Conservation (phyloP, 192 early-diverging fungal genomes). For the Pilaira anomala region DNA sequence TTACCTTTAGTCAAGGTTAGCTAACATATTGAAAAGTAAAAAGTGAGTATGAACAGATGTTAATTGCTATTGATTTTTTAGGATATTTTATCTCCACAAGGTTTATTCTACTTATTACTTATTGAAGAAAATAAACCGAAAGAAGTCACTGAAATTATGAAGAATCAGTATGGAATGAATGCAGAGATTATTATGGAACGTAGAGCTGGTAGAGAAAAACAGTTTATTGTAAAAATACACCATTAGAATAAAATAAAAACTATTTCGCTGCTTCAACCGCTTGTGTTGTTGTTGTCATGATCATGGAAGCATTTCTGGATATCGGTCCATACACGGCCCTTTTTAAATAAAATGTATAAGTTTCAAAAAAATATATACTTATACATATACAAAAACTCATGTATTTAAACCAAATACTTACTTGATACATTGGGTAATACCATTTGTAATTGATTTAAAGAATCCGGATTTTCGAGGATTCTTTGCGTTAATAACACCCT, state of each 20-base stretch:
- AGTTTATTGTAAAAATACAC: constrained; percentile 52
- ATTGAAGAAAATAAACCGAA: constrained; percentile 84
- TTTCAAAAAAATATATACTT: not conserved
- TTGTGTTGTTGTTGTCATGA: not conserved
- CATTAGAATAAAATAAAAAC: constrained; percentile 8
- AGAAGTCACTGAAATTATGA: constrained; percentile 70
- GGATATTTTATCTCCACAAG: constrained; percentile 61
- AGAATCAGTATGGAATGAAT: constrained; percentile 42
- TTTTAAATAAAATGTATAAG: not conserved
- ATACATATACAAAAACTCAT: not conserved
- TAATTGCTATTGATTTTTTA: constrained; percentile 20
- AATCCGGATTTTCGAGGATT: not conserved
- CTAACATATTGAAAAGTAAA: not conserved
- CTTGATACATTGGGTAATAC: not conserved
- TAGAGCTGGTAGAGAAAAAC: constrained; percentile 53
- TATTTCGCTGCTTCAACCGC: not conserved
- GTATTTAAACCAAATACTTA: not conserved
- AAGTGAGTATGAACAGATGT: not conserved
- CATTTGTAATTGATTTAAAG: not conserved
- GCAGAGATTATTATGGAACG: constrained; percentile 46
- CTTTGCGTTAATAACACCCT: not conserved
- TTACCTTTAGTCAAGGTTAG: constrained; percentile 69
- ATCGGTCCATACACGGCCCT: not conserved
- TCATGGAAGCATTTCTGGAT: not conserved
- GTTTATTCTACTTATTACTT: constrained; percentile 82